Percentiles rank a stretch among this genome's conserved stretches.
phyloP scores from a whole-genome alignment of 2,329 filamentous ascomycete species.

The Bisporella sp. region DNA sequence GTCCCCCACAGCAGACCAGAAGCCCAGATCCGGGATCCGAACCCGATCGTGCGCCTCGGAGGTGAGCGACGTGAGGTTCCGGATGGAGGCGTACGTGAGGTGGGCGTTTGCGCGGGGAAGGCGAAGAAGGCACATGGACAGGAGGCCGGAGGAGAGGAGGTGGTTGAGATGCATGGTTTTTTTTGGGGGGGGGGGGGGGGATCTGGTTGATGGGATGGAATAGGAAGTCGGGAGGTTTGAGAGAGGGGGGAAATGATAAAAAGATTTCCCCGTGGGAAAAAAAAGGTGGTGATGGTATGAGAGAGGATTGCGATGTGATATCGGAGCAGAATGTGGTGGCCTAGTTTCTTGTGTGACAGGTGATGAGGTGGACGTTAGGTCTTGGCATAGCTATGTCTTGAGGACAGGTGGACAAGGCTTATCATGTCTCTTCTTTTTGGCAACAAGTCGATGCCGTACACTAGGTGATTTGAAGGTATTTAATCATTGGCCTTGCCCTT shows the following conservation, averaged over 20 bases:
- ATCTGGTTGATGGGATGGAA: neutral
- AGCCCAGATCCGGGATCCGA: conserved; percentile 1
- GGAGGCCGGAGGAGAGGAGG: neutral
- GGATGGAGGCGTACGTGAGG: conserved; percentile 15
- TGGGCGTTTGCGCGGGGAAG: conserved; percentile 4
- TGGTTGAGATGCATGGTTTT: neutral
- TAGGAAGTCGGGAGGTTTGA: neutral
- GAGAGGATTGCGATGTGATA: neutral
- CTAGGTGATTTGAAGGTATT: neutral
- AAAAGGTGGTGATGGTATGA: neutral
- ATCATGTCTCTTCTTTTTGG: too few relatives aligned
- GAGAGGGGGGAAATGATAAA: too few relatives aligned
- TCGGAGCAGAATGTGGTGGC: too few relatives aligned
- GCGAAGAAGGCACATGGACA: neutral
- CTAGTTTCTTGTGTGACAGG: too few relatives aligned
- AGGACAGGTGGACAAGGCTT: too few relatives aligned
- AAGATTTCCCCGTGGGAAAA: neutral
- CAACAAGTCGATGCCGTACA: neutral
- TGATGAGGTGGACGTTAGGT: too few relatives aligned
- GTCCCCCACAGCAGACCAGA: neutral
- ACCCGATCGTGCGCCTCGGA: conserved; percentile 10
- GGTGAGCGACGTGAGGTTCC: conserved; percentile 14
- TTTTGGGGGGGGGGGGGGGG: too few relatives aligned
- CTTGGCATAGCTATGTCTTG: too few relatives aligned
- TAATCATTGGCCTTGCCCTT: neutral